Evolutionary conservation across 257 asterid species (phyloP).

Genomic region (Solanum clarkiae): DNA sequence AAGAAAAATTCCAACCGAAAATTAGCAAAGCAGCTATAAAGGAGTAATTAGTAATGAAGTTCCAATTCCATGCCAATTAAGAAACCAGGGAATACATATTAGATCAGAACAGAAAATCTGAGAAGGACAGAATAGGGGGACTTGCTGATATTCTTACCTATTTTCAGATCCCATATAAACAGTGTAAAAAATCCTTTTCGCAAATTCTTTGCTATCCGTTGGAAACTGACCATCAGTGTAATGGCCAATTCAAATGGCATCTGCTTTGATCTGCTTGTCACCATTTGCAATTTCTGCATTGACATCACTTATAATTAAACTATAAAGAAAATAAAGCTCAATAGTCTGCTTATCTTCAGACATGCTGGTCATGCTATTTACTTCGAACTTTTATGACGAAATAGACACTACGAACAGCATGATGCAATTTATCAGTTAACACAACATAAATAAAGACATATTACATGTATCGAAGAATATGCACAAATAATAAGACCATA

Average conservation of each 20-base stretch:
- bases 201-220: constrained; percentile 80
- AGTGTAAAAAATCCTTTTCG: constrained; percentile 80
- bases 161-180: constrained; percentile 94
- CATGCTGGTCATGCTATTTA: background rate
- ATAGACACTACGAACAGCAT: background rate
- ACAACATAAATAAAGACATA: background rate
- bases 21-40: background rate
- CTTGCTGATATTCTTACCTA: constrained; percentile 34
- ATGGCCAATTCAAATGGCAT: constrained; percentile 80
- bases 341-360: no score
- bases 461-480: background rate
- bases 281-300: constrained; percentile 64
- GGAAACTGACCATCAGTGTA: constrained; percentile 73
- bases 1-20: background rate
- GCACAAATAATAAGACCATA: background rate
- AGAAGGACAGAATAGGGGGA: background rate
- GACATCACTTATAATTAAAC: background rate
- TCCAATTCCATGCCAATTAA: background rate
- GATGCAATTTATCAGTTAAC: background rate
- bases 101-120: background rate
- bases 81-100: background rate
- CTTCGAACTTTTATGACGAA: background rate
- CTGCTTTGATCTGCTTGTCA: constrained; percentile 79
- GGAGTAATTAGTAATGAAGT: background rate
- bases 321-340: background rate